These are phyloP conservation scores for Diaporthe ampelina DNA, from an alignment of 2,329 filamentous ascomycete species.

Conservation along the genomic window DNA sequence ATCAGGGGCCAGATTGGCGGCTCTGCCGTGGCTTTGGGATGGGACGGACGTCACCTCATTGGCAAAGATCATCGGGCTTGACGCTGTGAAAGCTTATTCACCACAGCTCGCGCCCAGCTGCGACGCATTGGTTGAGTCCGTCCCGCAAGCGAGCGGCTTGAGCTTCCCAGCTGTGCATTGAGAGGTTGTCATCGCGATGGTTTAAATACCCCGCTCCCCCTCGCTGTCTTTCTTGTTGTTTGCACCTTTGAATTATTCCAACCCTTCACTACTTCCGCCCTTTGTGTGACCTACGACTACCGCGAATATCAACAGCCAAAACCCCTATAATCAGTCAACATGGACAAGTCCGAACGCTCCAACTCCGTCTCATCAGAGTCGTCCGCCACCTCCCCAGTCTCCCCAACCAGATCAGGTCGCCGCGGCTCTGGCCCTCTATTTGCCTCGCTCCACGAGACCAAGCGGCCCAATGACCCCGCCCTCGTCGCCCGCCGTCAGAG, in stretches of 20 bases:
- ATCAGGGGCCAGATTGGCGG: slow-evolving; percentile 18
- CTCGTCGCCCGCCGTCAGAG: slow-evolving; percentile 65
- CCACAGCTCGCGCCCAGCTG: neutral
- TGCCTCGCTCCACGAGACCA: slow-evolving; percentile 65
- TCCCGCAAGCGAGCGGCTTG: slow-evolving; percentile 13
- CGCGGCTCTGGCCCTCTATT: slow-evolving; percentile 65
- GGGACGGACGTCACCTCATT: slow-evolving; percentile 14
- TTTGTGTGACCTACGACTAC: neutral
- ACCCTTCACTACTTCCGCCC: too few relatives aligned
- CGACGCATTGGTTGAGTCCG: neutral
- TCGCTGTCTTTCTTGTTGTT: too few relatives aligned
- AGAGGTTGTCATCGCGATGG: neutral
- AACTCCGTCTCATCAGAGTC: slow-evolving; percentile 39
- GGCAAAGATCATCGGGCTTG: slow-evolving; percentile 27
- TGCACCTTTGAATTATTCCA: too few relatives aligned
- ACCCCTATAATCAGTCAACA: neutral
- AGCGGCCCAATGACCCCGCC: slow-evolving; percentile 59
- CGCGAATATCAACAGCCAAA: neutral
- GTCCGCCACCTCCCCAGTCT: slow-evolving; percentile 20
- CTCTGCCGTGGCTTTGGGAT: slow-evolving; percentile 21
- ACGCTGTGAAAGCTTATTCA: slow-evolving; percentile 28
- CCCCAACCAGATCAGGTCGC: slow-evolving; percentile 43
- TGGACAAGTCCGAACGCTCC: slow-evolving; percentile 38
- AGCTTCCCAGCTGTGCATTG: neutral
- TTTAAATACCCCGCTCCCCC: slow-evolving; percentile 32